A percentile compares a stretch with the other conserved stretches of the same genome.
These are phyloP conservation scores for Boletus semigastroideus DNA, from an alignment of 1,284 basidiomycete genomes.

Conservation along the genomic window DNA sequence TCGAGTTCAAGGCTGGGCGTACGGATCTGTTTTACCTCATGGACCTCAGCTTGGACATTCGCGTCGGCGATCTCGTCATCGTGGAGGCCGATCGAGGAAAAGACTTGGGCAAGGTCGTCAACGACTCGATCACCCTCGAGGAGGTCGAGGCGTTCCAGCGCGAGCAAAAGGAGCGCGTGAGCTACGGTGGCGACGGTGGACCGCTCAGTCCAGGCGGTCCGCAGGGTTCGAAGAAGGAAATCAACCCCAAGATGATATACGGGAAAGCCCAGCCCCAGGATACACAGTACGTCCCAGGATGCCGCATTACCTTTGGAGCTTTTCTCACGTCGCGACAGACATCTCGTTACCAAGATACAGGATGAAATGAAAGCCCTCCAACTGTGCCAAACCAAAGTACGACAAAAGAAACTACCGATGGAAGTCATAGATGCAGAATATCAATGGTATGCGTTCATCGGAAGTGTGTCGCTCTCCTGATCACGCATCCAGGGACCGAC, in stretches of 20 bases:
- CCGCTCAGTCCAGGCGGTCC: slow-evolving; percentile 56
- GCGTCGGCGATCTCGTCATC: slow-evolving; percentile 89
- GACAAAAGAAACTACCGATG: slow-evolving; percentile 94
- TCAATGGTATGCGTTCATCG: slow-evolving; percentile 75
- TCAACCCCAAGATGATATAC: slow-evolving; percentile 96
- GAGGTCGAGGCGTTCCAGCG: slow-evolving; percentile 89
- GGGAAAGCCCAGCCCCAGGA: slow-evolving; percentile 88
- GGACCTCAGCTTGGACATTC: slow-evolving; percentile 64
- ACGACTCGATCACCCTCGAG: slow-evolving; percentile 85
- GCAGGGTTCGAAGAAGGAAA: slow-evolving; percentile 69
- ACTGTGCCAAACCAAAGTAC: slow-evolving; percentile 88
- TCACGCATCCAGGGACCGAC: slow-evolving; percentile 71
- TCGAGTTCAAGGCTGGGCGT: slow-evolving; percentile 96
- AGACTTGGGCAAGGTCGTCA: slow-evolving; percentile 88
- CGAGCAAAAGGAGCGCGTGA: slow-evolving; percentile 42
- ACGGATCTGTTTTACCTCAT: slow-evolving; percentile 93
- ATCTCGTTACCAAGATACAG: slow-evolving; percentile 76
- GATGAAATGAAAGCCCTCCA: slow-evolving; percentile 93
- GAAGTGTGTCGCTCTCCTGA: not conserved
- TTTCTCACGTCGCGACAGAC: slow-evolving; percentile 40
- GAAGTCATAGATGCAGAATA: slow-evolving; percentile 98
- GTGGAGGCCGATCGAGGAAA: slow-evolving; percentile 96
- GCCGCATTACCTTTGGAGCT: not conserved
- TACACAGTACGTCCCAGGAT: slow-evolving; percentile 64
- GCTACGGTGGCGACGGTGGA: slow-evolving; percentile 39